Evolutionary conservation across 164 flowering plant species (phyloP), one percentile per base, ranked within the genome.

Genomic region (Stephania cephalantha): DNA sequence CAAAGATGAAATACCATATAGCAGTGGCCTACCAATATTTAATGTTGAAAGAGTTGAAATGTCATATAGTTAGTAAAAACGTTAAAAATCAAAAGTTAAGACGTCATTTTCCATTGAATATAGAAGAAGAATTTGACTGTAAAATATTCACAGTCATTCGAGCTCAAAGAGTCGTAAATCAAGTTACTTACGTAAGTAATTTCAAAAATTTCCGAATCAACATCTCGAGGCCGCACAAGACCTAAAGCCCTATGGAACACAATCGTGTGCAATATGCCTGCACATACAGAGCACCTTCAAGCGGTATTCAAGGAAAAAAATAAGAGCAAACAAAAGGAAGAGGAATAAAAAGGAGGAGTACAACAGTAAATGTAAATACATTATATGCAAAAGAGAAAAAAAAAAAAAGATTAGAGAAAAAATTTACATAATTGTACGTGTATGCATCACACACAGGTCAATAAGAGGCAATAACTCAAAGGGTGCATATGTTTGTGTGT

Each of bases 161-260:
- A 50, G 55, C 15, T 50, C 52, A 68, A 66, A 30, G 71, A 71
- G 25, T 61, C 18, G 12, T 11, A 53, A 58, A 74, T 18, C 18
- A 53, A 58, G 73, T 20, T 15, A 88, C 98, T 92, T 82, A 95
- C 99, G 83, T 95, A 95, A 70, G 99, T 95, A 53, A 95, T 92
- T 29, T 95, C 98, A 77, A 95, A 92, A 61, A 95, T 95, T 78
- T 90, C 97, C 83, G 88, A 84, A 80, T 93, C 99, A 74, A 95
- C 77, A 52, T 95, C 98, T 78, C 85, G 93, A 72, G 99, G 99
- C 73, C 97, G 94, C 76, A 95, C 91, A 46, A 92, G 92, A 68
- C 97, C 98, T 75, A 95, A 84, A 55, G 99, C 99, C 74, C 98
- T 87, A 75, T 95, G 98, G 82, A 95, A 95, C 77, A 92, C 76